Base-by-base conservation (phyloP, 1,139 yeast species). In the Yamadazyma diddensiae region DNA sequence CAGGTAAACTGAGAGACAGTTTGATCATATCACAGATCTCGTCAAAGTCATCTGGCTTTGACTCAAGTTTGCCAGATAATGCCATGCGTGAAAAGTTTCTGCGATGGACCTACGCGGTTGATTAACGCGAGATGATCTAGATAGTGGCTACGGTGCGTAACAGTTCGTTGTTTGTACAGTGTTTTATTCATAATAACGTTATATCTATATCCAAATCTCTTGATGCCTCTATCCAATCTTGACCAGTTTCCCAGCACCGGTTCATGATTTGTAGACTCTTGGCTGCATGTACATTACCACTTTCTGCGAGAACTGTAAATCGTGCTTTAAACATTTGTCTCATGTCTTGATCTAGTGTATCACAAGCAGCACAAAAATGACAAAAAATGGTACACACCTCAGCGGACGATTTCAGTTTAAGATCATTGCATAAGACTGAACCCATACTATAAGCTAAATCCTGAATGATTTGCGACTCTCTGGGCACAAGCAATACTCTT, bases 321-420 rank as follows among this genome's bases (percentile, higher is more conserved):
- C 79, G 58, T 2, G 55, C 49, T 13, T 50, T 38, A 44, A 66
- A 74, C 17, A 71, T 57, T 1, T 41, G 39, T 29, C 73, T 57
- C 37, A 52, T 47, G 1, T 49, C 47, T 1, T 46, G 46, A 34
- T 69, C 65, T 11, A 67, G 39, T 6, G 73, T 65, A 39, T 79
- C 86, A 55, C 82, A 76, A 4, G 78, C 85, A 30, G 79, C 77
- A 29, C 77, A 65, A 47, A 79, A 79, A 9, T 70, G 49, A 21
- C 80, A 73, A 38, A 77, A 74, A 1, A 77, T 62, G 3, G 76
- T 58, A 44, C 85, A 77, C 3, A 74, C 58, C 22, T 76, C 78
- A 2, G 79, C 77, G 1, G 83, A 69, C 1, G 77, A 62, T 6
- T 59, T 56, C 4, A 68, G 55, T 15, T 63, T 70, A 4, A 79